Evolutionary conservation across 768 basidiomycete genomes (phyloP).

Genomic region (Boletus rufocinnamomeus): DNA sequence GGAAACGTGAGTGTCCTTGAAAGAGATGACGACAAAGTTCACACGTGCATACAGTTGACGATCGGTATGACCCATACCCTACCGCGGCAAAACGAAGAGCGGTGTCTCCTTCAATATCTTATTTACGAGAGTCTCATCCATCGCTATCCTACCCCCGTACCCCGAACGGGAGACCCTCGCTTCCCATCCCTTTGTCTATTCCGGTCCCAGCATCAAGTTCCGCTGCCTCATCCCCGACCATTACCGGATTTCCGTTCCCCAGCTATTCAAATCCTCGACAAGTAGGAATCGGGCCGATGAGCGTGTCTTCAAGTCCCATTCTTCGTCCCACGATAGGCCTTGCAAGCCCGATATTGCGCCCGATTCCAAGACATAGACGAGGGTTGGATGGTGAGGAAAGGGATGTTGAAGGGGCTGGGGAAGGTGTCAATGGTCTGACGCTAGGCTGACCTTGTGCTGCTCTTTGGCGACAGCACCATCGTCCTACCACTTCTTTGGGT

Average conservation of each 20-base stretch:
- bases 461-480: background rate
- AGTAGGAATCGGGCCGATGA: constrained; percentile 44
- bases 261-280: constrained; percentile 39
- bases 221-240: constrained; percentile 72
- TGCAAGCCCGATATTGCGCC: constrained; percentile 74
- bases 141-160: constrained; percentile 47
- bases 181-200: constrained; percentile 65
- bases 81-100: constrained; percentile 77
- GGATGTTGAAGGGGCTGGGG: constrained; percentile 78
- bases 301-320: constrained; percentile 73
- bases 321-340: constrained; percentile 69
- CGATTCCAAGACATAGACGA: constrained; percentile 56
- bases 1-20: constrained; percentile 56
- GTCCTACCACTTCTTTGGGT: background rate
- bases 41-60: constrained; percentile 56
- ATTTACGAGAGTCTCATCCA: constrained; percentile 61
- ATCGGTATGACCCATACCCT: constrained; percentile 84
- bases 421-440: constrained; percentile 68
- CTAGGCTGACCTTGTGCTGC: constrained; percentile 26
- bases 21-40: constrained; percentile 6
- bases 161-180: constrained; percentile 59
- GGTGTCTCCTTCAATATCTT: constrained; percentile 76
- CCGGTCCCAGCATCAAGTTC: constrained; percentile 61
- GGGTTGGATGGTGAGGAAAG: constrained; percentile 60
- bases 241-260: constrained; percentile 51